These are phyloP conservation scores for Chamaecyparis obtusa DNA, from an alignment of 75 land plant genomes.

Conservation along the genomic window DNA sequence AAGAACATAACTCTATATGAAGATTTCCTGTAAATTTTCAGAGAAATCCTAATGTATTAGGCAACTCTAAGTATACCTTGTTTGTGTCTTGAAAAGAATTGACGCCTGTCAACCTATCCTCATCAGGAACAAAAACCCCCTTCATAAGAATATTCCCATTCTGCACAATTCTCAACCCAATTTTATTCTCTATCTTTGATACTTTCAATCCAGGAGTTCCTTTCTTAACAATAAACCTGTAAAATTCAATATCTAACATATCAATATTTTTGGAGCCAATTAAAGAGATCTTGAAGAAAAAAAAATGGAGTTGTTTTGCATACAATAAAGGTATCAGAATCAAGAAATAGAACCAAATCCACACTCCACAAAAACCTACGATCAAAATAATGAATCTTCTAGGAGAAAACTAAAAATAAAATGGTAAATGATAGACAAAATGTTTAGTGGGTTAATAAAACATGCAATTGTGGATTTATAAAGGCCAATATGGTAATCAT, in stretches of 20 bases:
- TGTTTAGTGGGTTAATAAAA: background rate
- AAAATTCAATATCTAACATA: background rate
- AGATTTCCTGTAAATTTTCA: background rate
- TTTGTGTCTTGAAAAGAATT: slow-evolving; percentile 90
- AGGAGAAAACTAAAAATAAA: background rate
- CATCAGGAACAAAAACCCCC: slow-evolving; percentile 85
- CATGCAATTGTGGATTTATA: background rate
- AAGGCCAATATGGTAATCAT: background rate
- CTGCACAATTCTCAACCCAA: slow-evolving; percentile 86
- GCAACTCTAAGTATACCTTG: slow-evolving; percentile 49
- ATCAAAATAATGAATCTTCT: background rate
- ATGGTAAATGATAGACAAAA: background rate
- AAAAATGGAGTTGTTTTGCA: slow-evolving; percentile 4
- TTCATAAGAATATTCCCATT: slow-evolving; percentile 86
- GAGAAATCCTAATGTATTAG: background rate
- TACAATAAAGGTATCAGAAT: background rate
- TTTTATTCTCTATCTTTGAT: slow-evolving; percentile 89
- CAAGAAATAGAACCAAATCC: background rate
- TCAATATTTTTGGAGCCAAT: slow-evolving; percentile 1
- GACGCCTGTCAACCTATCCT: slow-evolving; percentile 78
- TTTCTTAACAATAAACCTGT: slow-evolving; percentile 85
- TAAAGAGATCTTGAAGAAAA: background rate
- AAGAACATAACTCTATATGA: background rate
- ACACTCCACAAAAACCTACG: background rate
- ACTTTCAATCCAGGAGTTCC: slow-evolving; percentile 71